Base-by-base conservation (phyloP, 768 basidiomycete genomes). In the Kwoniella sp. region DNA sequence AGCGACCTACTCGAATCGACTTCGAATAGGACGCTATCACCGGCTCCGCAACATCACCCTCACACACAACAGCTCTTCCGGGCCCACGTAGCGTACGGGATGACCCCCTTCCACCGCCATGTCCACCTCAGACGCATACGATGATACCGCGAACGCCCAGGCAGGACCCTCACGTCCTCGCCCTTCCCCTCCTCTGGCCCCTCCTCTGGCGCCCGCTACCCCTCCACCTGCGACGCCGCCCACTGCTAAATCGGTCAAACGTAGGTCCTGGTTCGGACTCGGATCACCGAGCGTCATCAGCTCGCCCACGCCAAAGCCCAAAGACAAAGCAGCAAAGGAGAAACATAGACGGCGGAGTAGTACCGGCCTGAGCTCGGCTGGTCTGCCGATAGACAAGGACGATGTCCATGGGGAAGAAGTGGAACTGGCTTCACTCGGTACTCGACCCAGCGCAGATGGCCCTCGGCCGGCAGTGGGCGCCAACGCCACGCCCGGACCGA, bases 261-360 rank as follows among this genome's bases (percentile, higher is more conserved):
- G 65, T 23, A 51, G 58, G 36, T 69, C 67, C 40, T 69, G 67
- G 67, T 69, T 69, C 49, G 51, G 53, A 11, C 17, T 50, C 42
- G 49, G 49, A 14, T 51, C 37, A 15, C 42, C 43, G 22, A 46
- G 25, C 28, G 25, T 53, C 15, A 43, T 41, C 10, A 36, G 15
- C 28, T n/a, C 15, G 3, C 7, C 41, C 15, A 37, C 41, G 17
- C 33, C 41, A 5, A 44, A 9, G 26, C 14, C 43, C 23, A 46
- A 40, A 20, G n/a, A 20, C 10, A 29, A 27, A 9, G 26, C 36
- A 8, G 34, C 50, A 11, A 53, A 25, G 31, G 34, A 47, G n/a
- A 29, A 41, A 23, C 45, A 54, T 8, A 40, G 39, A 26, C 49
- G 53, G 28, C 29, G 23, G 52, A 50, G 32, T 33, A 48, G 17